Conservation (phyloP, 768 basidiomycete species). For the Pulveroboletus sp. region DNA sequence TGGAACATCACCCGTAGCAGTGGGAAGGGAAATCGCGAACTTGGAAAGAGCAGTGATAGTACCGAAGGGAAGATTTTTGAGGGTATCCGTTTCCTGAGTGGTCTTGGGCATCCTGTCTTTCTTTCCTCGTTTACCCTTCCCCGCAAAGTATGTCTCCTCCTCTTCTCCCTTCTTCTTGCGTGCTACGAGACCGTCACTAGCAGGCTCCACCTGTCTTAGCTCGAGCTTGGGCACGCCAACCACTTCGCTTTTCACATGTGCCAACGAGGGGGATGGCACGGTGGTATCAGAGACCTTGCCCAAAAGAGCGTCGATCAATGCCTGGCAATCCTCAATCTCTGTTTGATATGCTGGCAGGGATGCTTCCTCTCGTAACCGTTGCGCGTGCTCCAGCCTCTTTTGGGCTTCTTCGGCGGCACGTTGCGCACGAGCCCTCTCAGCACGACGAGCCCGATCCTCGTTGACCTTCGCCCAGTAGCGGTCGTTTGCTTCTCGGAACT, state of each 20-base stretch:
- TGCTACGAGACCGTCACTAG: constrained; percentile 58
- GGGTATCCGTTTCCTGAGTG: constrained; percentile 33
- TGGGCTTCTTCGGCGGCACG: constrained; percentile 71
- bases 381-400: constrained; percentile 74
- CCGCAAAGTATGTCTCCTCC: constrained; percentile 76
- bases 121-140: constrained; percentile 62
- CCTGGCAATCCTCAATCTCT: constrained; percentile 95
- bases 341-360: constrained; percentile 83
- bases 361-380: constrained; percentile 86
- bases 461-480: constrained; percentile 77
- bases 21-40: constrained; percentile 88
- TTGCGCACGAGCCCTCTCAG: constrained; percentile 70
- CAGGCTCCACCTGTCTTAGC: constrained; percentile 73
- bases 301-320: constrained; percentile 79
- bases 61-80: constrained; percentile 69
- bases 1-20: constrained; percentile 66
- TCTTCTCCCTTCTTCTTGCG: constrained; percentile 94
- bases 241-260: constrained; percentile 40
- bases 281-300: constrained; percentile 52
- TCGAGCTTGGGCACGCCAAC: constrained; percentile 77
- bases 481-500: constrained; percentile 80
- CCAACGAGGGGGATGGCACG: constrained; percentile 39
- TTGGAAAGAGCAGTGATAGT: constrained; percentile 83
- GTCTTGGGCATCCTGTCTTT: constrained; percentile 43
- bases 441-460: constrained; percentile 82